These are phyloP conservation scores for Chenopodium formosanum DNA, from an alignment of 148 eudicot species.

Conservation along the genomic window DNA sequence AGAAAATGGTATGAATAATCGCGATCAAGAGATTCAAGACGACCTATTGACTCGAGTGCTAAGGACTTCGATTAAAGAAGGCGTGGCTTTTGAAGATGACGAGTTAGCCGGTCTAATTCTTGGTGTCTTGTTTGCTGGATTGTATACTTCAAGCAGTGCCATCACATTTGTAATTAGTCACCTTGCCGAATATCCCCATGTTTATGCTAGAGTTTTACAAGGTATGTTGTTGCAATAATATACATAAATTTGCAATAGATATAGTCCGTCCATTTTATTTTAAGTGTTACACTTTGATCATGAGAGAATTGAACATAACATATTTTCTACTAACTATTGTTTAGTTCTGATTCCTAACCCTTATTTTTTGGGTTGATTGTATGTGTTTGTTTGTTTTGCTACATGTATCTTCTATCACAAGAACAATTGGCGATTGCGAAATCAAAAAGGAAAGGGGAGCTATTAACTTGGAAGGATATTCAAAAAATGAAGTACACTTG, in stretches of 20 bases:
- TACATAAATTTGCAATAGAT: no score
- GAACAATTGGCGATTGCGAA: constrained; percentile 10
- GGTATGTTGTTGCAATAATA: constrained; percentile 3
- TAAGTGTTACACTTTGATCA: no score
- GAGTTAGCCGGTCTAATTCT: not conserved
- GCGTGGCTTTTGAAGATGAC: no score
- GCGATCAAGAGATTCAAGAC: no score
- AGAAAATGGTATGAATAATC: no score
- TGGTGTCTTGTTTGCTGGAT: constrained; percentile 27
- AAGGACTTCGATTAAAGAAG: no score
- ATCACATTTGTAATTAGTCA: constrained; percentile 24
- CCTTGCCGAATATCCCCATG: constrained; percentile 31
- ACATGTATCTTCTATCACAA: not conserved
- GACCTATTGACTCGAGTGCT: no score
- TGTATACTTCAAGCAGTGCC: constrained; percentile 29
- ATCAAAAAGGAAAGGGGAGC: constrained; percentile 6
- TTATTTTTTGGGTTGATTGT: no score
- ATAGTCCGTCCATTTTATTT: no score
- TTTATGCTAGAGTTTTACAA: constrained; percentile 28
- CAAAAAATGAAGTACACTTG: constrained; percentile 38
- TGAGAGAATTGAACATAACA: no score
- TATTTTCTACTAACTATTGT: no score
- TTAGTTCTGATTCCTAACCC: no score
- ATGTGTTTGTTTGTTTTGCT: not conserved
- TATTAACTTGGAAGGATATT: constrained; percentile 20